Base-by-base conservation (phyloP, 768 basidiomycete genomes). In the Bullera alba region DNA sequence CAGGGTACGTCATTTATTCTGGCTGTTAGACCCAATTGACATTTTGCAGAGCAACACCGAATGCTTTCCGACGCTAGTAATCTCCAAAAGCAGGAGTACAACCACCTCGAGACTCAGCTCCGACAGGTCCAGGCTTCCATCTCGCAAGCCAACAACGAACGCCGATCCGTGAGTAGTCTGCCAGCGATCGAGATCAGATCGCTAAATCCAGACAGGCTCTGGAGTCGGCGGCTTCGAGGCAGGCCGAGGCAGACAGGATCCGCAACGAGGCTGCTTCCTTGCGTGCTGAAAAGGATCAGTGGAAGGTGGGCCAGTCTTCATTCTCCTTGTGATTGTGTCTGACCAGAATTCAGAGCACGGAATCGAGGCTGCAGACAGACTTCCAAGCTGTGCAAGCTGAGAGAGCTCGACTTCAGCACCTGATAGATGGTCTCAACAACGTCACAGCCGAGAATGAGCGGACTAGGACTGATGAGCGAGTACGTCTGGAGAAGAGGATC, bases 221-320 rank as follows among this genome's bases (percentile, higher is more conserved):
- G 15, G 84, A 86, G 37, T 84, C 87, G 37, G 75, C 86, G 8
- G 76, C 80, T 19, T 71, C 77, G 5, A 77, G 81, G 2, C 81
- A 80, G 54, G 76, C 79, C 22, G 78, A 79, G 21, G 74, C 84
- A 15, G 88, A 92, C 55, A 83, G 86, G 50, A 75, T 90, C 32
- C 81, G 87, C 8, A 87, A 86, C 58, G 92, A 96, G 61, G 80
- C 78, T 56, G 85, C 87, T 2, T 92, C 87, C 68, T 79, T 95
- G 16, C 82, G 85, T 36, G 91, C 90, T 0, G 93, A 97, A 78
- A 92, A 89, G 76, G 84, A 82, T 64, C 86, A 92, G 29, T 89
- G 86, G 85, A 87, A 88, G 83, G 89, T 87, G 46, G 46, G 69
- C 22, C 16, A 22, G 16, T 10, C 34, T 56, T 27, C 79, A 65